Percentiles rank a stretch among this genome's conserved stretches.
phyloP scores from a whole-genome alignment of 495 filamentous ascomycete species.

The Penicillium pulvis region DNA sequence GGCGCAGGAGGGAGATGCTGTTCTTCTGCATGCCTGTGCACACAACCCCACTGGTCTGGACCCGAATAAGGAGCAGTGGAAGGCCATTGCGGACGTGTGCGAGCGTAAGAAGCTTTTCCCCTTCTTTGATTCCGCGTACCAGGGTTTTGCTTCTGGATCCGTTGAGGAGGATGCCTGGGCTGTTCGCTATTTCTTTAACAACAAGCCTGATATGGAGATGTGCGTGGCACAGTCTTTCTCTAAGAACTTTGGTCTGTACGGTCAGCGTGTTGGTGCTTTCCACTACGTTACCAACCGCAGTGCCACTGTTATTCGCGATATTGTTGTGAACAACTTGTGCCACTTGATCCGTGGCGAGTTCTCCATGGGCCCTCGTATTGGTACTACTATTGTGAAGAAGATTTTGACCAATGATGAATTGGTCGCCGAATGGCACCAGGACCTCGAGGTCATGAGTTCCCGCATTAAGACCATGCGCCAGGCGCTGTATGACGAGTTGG shows the following conservation, averaged over 20 bases:
- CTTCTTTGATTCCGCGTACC: conserved; percentile 60
- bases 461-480: conserved; percentile 52
- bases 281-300: conserved; percentile 45
- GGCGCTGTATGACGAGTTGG: conserved; percentile 46
- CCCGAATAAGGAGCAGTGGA: conserved; percentile 56
- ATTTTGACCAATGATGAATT: conserved; percentile 45
- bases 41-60: conserved; percentile 60
- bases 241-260: conserved; percentile 60
- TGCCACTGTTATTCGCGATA: conserved; percentile 35
- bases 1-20: conserved; percentile 44
- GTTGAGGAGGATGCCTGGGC: conserved; percentile 56
- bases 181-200: conserved; percentile 54
- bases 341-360: conserved; percentile 51
- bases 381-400: conserved; percentile 53
- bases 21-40: conserved; percentile 56
- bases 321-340: conserved; percentile 46
- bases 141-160: conserved; percentile 58
- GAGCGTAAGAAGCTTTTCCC: conserved; percentile 55
- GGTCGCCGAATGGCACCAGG: conserved; percentile 48
- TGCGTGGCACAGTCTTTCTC: conserved; percentile 56
- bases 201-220: conserved; percentile 52
- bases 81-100: conserved; percentile 50
- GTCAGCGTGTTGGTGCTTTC: conserved; percentile 52
- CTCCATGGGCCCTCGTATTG: conserved; percentile 51
- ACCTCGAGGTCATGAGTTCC: conserved; percentile 54